Base-by-base conservation (phyloP, 1,284 basidiomycete genomes). In the Fistulinella cinereoalba region DNA sequence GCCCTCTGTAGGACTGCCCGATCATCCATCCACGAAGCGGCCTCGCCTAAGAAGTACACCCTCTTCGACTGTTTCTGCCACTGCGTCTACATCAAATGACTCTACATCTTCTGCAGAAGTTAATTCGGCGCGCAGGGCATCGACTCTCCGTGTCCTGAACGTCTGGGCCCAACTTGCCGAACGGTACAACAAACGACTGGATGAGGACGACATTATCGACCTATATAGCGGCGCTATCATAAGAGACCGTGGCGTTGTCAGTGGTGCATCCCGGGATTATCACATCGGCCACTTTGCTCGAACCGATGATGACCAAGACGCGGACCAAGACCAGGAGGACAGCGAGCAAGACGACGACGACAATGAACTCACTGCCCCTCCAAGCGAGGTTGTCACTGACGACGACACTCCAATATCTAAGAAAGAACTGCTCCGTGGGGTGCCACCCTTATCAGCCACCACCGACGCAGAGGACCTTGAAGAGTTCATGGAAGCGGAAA, bases 201-300 rank as follows among this genome's bases (percentile, higher is more conserved):
- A 87, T 52, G 80, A 88, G 56, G 86, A 89, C 62, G 87, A 89
- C 58, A 82, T 88, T 41, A 72, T 89, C 28, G 82, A 89, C 58
- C 65, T 89, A 3, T 66, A 70, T 40, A 79, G 78, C 8, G 74
- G 72, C 18, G 62, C 75, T 45, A 70, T 89, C 32, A 66, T 85
- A 44, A 79, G 78, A 56, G 83, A 89, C 60, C 76, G 83, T 47
- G 87, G 87, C 3, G 74, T 85, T 6, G 67, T 85, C 33, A 74
- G 78, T 38, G 64, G 65, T 12, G 64, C 72, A 16, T 55, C 60
- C 32, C 66, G 64, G 36, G 64, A 63, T 18, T 75, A 69, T 55
- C 60, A 70, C 15, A 70, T 83, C 50, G 82, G 81, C 3, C 69
- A 65, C 49, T 71, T 81, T 52, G 66, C 67, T 1, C 62, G 65